phyloP scores from a whole-genome alignment of 495 filamentous ascomycete genomes.

The Podospora conica region DNA sequence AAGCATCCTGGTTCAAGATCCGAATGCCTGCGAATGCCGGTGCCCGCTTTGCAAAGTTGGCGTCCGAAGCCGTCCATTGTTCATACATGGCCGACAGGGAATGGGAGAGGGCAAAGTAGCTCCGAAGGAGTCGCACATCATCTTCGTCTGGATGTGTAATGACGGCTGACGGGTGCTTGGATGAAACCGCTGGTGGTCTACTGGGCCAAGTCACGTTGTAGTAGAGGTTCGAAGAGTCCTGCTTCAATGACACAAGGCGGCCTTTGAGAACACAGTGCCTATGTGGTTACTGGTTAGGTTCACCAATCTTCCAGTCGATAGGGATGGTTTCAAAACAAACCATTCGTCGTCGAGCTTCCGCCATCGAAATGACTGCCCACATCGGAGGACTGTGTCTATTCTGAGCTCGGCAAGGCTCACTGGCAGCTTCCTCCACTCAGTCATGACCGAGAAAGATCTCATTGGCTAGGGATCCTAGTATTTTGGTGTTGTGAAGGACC shows the following conservation, averaged over 20 bases:
- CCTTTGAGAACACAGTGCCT: constrained; percentile 81
- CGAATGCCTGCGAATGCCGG: constrained; percentile 84
- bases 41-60: constrained; percentile 85
- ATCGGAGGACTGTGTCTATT: constrained; percentile 83
- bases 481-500: background rate
- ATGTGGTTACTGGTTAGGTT: constrained; percentile 12
- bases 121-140: constrained; percentile 59
- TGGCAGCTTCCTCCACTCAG: constrained; percentile 75
- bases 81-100: constrained; percentile 71
- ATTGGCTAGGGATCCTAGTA: too few species aligned
- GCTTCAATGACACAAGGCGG: constrained; percentile 74
- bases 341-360: constrained; percentile 78
- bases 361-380: constrained; percentile 94
- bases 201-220: constrained; percentile 64
- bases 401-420: constrained; percentile 76
- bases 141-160: constrained; percentile 24
- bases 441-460: constrained; percentile 7
- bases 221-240: constrained; percentile 72
- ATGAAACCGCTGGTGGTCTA: constrained; percentile 11
- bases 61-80: constrained; percentile 78
- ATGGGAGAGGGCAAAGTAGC: constrained; percentile 76
- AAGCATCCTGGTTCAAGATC: constrained; percentile 92
- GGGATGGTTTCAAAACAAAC: constrained; percentile 34
- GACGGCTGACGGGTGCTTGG: constrained; percentile 16
- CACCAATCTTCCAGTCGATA: background rate